These are phyloP conservation scores for Recurvomyces mirabilis DNA, from an alignment of 495 filamentous ascomycete genomes.

Conservation along the genomic window DNA sequence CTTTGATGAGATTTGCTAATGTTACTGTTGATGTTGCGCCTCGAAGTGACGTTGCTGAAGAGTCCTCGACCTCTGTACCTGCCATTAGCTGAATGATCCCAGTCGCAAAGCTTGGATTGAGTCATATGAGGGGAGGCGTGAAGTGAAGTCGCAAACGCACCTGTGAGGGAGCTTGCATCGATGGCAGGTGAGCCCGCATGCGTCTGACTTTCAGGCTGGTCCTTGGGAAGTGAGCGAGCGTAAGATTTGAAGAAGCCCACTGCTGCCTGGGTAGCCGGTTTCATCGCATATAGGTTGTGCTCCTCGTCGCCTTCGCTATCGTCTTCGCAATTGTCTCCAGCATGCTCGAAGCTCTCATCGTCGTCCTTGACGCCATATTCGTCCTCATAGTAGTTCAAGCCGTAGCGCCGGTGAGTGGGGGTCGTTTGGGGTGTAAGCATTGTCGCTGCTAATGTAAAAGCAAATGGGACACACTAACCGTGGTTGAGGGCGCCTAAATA, in stretches of 20 bases:
- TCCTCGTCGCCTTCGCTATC: constrained; percentile 5
- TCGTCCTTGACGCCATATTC: constrained; percentile 3
- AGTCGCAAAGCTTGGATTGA: no score
- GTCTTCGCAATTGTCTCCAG: constrained; percentile 5
- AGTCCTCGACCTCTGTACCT: not conserved
- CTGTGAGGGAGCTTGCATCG: not conserved
- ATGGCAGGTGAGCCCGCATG: not conserved
- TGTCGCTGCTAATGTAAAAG: no score
- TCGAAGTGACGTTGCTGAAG: not conserved
- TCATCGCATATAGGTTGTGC: not conserved
- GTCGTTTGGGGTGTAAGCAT: no score
- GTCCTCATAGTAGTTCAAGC: constrained; percentile 17
- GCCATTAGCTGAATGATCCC: not conserved
- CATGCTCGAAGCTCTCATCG: constrained; percentile 7
- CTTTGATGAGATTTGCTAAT: not conserved
- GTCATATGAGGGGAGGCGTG: no score
- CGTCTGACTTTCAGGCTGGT: not conserved
- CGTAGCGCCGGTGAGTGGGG: no score
- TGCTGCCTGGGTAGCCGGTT: not conserved
- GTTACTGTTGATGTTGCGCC: not conserved
- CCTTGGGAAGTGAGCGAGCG: not conserved
- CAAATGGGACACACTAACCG: no score
- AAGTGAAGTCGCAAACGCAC: not conserved
- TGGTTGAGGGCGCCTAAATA: no score
- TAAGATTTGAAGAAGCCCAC: constrained; percentile 2